Conservation (phyloP, 768 basidiomycete genomes). For the Xerocomus spinulosus region DNA sequence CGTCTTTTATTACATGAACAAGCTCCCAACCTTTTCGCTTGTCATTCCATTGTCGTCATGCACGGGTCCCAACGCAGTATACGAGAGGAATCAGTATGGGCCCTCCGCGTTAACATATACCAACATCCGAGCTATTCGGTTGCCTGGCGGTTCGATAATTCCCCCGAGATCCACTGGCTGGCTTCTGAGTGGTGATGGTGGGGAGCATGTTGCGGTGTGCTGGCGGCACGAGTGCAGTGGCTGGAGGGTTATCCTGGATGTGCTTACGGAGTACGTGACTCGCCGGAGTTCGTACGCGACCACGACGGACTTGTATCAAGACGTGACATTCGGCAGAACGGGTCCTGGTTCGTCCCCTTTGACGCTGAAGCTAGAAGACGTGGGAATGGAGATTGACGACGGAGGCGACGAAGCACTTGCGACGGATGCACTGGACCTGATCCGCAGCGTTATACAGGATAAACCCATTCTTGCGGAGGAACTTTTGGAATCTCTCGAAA, state of each 20-base stretch:
- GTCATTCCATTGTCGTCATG: constrained; percentile 60
- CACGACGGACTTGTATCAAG: constrained; percentile 41
- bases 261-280: constrained; percentile 72
- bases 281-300: constrained; percentile 45
- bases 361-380: constrained; percentile 55
- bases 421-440: constrained; percentile 72
- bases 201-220: constrained; percentile 58
- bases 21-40: constrained; percentile 70
- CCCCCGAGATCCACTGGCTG: constrained; percentile 63
- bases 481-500: constrained; percentile 65
- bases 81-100: constrained; percentile 62
- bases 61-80: constrained; percentile 63
- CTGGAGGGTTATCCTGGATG: constrained; percentile 81
- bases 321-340: constrained; percentile 49
- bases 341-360: constrained; percentile 35
- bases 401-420: constrained; percentile 62
- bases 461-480: constrained; percentile 59
- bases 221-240: constrained; percentile 85
- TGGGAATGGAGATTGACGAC: constrained; percentile 65
- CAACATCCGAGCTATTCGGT: constrained; percentile 60
- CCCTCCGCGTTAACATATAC: constrained; percentile 53
- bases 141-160: constrained; percentile 74
- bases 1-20: constrained; percentile 73
- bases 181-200: constrained; percentile 67
- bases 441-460: constrained; percentile 71